phyloP scores from a whole-genome alignment of 306 rosid species.

The Medicago truncatula region MtrunA17r5.0-ANR NC_053045.1:48107001-48107500 shows the following conservation, averaged over 20 bases:
- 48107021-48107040: neutral
- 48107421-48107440: neutral
- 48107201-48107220: neutral
- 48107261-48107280: neutral
- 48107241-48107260: neutral
- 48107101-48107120: neutral
- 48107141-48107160: neutral
- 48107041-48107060: neutral
- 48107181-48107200: neutral
- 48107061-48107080: neutral
- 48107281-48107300: neutral
- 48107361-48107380: neutral
- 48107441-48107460: neutral
- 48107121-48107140: neutral
- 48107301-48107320: neutral
- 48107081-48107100: neutral
- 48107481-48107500: neutral
- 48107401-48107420: neutral
- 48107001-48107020: neutral
- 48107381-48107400: neutral
- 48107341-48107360: neutral
- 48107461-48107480: too few relatives aligned
- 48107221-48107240: too few relatives aligned
- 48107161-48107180: neutral
- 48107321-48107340: neutral